Conservation (phyloP, 2,329 filamentous ascomycete genomes). For the Fusarium sp. region DNA sequence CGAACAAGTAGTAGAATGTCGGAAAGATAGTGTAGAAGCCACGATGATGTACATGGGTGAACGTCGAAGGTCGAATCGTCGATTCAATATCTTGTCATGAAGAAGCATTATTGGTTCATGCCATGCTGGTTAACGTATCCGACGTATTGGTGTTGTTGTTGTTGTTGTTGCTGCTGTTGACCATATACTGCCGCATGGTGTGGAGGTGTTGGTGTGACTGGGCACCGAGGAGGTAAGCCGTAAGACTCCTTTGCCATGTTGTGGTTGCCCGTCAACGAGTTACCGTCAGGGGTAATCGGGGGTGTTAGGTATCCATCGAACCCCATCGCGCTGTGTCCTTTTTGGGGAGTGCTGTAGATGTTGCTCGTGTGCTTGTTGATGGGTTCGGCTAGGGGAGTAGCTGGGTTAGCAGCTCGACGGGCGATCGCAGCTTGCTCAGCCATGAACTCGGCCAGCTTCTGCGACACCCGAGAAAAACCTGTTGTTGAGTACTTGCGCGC, state of each 20-base stretch:
- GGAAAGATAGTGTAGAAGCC: slow-evolving; percentile 30
- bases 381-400: slow-evolving; percentile 67
- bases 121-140: slow-evolving; percentile 54
- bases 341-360: slow-evolving; percentile 82
- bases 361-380: slow-evolving; percentile 60
- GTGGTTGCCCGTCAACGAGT: slow-evolving; percentile 59
- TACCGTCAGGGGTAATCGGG: slow-evolving; percentile 82
- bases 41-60: slow-evolving; percentile 11
- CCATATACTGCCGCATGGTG: slow-evolving; percentile 49
- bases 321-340: slow-evolving; percentile 71
- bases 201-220: slow-evolving; percentile 69
- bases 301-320: slow-evolving; percentile 84
- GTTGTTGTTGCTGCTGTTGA: slow-evolving; percentile 34
- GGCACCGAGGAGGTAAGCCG: slow-evolving; percentile 62
- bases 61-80: slow-evolving; percentile 9
- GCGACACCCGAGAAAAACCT: slow-evolving; percentile 62
- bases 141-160: slow-evolving; percentile 50
- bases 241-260: slow-evolving; percentile 59
- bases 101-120: slow-evolving; percentile 54
- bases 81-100: slow-evolving; percentile 17
- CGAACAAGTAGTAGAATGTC: slow-evolving; percentile 41
- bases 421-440: slow-evolving; percentile 66
- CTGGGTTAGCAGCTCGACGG: slow-evolving; percentile 60
- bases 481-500: slow-evolving; percentile 68
- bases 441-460: slow-evolving; percentile 66